phyloP scores from a whole-genome alignment of 2,329 filamentous ascomycete species.

The Nectriaceae sp. region DNA sequence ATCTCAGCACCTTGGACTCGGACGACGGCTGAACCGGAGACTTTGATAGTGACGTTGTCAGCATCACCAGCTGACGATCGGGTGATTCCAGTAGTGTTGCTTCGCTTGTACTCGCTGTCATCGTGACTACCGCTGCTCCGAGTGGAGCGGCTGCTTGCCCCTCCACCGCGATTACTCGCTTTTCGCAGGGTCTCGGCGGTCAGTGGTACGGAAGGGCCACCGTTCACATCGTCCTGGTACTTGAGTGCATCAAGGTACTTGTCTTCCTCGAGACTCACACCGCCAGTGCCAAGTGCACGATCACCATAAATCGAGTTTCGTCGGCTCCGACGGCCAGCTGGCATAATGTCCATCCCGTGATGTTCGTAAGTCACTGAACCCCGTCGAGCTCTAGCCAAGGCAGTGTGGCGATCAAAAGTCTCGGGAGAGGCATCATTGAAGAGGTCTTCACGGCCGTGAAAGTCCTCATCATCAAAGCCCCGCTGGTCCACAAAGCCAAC shows the following conservation, averaged over 20 bases:
- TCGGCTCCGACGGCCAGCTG: slow-evolving; percentile 37
- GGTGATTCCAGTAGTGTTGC: slow-evolving; percentile 63
- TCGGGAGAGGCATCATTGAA: slow-evolving; percentile 43
- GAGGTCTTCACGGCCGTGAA: slow-evolving; percentile 35
- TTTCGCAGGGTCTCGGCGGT: slow-evolving; percentile 59
- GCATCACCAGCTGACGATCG: slow-evolving; percentile 52
- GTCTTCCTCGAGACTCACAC: slow-evolving; percentile 38
- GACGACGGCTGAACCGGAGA: slow-evolving; percentile 57
- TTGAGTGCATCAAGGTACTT: slow-evolving; percentile 39
- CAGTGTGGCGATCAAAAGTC: slow-evolving; percentile 34
- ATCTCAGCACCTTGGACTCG: slow-evolving; percentile 60
- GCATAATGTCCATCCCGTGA: slow-evolving; percentile 42
- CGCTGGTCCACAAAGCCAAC: slow-evolving; percentile 34
- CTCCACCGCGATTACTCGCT: slow-evolving; percentile 47
- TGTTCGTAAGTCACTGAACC: slow-evolving; percentile 40
- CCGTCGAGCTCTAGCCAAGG: slow-evolving; percentile 37
- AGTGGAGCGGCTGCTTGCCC: slow-evolving; percentile 56
- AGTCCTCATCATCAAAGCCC: slow-evolving; percentile 42
- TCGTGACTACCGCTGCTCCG: slow-evolving; percentile 62
- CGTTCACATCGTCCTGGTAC: slow-evolving; percentile 57
- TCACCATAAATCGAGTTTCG: slow-evolving; percentile 45
- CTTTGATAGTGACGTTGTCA: slow-evolving; percentile 63
- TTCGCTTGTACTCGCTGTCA: slow-evolving; percentile 64
- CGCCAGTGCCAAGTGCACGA: slow-evolving; percentile 34
- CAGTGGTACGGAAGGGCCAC: slow-evolving; percentile 47